Base-by-base conservation (phyloP, 495 filamentous ascomycete genomes). In the Penicillium waksmanii region DNA sequence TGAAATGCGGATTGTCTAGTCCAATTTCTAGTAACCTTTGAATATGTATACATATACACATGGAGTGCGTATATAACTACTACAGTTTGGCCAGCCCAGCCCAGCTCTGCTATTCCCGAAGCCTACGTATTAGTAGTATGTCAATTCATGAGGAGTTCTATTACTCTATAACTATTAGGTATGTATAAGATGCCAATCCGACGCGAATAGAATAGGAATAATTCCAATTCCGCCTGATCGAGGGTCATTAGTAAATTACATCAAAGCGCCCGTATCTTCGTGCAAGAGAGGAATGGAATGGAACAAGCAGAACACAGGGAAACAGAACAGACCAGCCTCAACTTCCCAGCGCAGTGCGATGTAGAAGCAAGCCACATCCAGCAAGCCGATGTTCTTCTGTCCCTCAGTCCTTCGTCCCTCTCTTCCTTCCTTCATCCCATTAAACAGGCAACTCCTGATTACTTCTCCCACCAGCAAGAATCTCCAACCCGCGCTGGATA, bases 371-470 rank as follows among this genome's bases (percentile, higher is more conserved):
- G 5, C 10, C 36, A 38, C 36, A 46, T 21, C 42, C n/a, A 31
- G 27, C 27, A 31, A 31, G 27, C 27, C 8, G 8, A 9, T 9
- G 7, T 31, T 9, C 27, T 7, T 8, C 27, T 5, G 8, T 31
- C 27, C 27, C 27, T 25, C 25, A 2, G 2, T 25, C 25, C 25
- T 25, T 25, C 17, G n/a, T n/a, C 23, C 23, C 23, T 23, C 23
- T 23, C 23, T 23, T 23, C 23, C 2, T 3, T 23, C 23, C 23
- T 3, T 23, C 42, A 10, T 13, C 18, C 65, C 77, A 64, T 44
- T 19, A 44, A 17, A 95, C 91, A 55, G 89, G 92, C 69, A 93
- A 74, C 71, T 92, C 90, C 19, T 85, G 83, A 68, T 91, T 92
- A 66, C 89, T 82, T 61, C 85, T 77, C 15, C 76, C 87, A 21